Evolutionary conservation across 495 filamentous ascomycete species (phyloP).

Genomic region (Penicillium coprophilum): DNA sequence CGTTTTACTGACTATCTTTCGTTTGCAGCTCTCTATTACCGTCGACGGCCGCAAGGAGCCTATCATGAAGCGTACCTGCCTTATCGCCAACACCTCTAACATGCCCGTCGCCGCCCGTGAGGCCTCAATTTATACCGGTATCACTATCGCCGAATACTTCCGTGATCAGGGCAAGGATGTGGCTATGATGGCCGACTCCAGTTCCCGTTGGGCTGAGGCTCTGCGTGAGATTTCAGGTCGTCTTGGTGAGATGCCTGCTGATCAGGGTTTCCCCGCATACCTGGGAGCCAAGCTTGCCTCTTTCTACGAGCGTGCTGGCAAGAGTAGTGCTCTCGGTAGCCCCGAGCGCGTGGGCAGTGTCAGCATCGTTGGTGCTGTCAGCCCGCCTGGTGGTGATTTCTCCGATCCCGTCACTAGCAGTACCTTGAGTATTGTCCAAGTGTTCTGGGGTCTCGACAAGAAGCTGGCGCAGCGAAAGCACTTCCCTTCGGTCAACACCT

Average conservation of each 20-base stretch:
- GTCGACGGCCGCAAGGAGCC: constrained; percentile 91
- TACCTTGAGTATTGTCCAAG: constrained; percentile 96
- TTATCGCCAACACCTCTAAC: constrained; percentile 99
- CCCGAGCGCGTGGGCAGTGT: constrained; percentile 86
- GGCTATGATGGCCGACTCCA: constrained; percentile 99
- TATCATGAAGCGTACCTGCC: constrained; percentile 99
- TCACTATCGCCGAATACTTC: constrained; percentile 98
- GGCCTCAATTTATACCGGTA: constrained; percentile 98
- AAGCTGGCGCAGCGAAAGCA: constrained; percentile 98
- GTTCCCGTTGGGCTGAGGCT: constrained; percentile 97
- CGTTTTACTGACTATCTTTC: not conserved
- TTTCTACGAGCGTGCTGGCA: constrained; percentile 98
- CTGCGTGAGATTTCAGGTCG: constrained; percentile 98
- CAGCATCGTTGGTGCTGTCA: constrained; percentile 97
- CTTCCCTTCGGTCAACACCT: constrained; percentile 98
- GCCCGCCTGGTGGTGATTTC: constrained; percentile 97
- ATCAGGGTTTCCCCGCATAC: constrained; percentile 99
- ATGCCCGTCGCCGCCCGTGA: constrained; percentile 99
- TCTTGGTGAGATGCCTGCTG: constrained; percentile 98
- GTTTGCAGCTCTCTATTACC: constrained; percentile 73
- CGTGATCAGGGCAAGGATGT: constrained; percentile 97
- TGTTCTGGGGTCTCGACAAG: constrained; percentile 99
- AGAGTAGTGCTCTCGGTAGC: constrained; percentile 79
- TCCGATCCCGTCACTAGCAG: constrained; percentile 95
- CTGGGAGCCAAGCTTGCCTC: constrained; percentile 94